phyloP scores from a whole-genome alignment of 306 rosid species.

The Prinsepia uniflora region DNA sequence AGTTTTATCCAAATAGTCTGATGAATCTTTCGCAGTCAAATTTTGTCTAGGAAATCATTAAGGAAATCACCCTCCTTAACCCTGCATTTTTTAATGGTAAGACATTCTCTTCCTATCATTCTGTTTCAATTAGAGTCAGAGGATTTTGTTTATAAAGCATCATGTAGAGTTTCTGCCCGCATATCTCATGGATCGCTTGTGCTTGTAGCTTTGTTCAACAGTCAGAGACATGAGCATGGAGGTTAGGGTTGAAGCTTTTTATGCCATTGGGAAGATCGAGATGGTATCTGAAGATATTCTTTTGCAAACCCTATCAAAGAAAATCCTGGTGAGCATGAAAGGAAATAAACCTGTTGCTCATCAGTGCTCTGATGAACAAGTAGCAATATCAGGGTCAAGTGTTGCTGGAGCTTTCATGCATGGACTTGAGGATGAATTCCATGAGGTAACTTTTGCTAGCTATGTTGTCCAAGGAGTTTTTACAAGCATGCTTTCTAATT shows the following conservation, averaged over 20 bases:
- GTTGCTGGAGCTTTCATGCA: constrained; percentile 83
- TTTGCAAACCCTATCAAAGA: constrained; percentile 75
- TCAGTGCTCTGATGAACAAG: constrained; percentile 43
- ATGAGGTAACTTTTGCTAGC: constrained; percentile 47
- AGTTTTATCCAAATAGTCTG: not conserved
- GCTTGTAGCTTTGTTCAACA: constrained; percentile 71
- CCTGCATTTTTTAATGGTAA: constrained; percentile 26
- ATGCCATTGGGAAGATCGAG: constrained; percentile 51
- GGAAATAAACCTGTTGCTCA: constrained; percentile 38
- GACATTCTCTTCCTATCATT: constrained; percentile 26
- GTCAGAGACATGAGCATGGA: constrained; percentile 84
- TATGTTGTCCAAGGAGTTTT: not conserved
- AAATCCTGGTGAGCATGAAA: constrained; percentile 45
- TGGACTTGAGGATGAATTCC: constrained; percentile 94
- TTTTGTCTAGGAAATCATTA: constrained; percentile 29
- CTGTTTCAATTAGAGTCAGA: constrained; percentile 22
- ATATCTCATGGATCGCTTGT: constrained; percentile 25
- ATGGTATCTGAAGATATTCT: constrained; percentile 72
- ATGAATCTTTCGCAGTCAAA: constrained; percentile 16
- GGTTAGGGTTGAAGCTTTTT: constrained; percentile 72
- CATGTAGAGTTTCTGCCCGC: constrained; percentile 15
- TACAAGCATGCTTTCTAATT: not conserved
- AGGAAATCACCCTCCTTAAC: constrained; percentile 18
- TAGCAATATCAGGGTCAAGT: constrained; percentile 37
- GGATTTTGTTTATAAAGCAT: constrained; percentile 1